Percentiles rank a stretch among this genome's conserved stretches.
Evolutionary conservation across 2,329 filamentous ascomycete species (phyloP).

Genomic region (Cladobotryum protrusum): DNA sequence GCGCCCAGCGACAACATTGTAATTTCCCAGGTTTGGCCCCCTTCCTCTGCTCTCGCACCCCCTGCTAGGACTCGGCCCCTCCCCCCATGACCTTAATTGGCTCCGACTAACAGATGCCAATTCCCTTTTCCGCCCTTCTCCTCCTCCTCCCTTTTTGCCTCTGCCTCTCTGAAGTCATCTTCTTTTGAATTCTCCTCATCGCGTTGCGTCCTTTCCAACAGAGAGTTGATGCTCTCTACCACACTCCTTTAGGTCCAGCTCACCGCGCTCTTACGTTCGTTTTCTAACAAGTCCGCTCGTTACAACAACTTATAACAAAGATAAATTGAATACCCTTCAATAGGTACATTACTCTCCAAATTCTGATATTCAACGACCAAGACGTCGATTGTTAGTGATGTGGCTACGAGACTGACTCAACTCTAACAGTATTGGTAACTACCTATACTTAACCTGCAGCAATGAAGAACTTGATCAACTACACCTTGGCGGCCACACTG

Average conservation of each 20-base stretch:
- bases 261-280: conserved; percentile 24
- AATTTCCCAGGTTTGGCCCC: background rate
- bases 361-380: too few species aligned
- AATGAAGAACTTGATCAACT: conserved; percentile 41
- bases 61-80: background rate
- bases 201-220: conserved; percentile 42
- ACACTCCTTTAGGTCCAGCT: conserved; percentile 44
- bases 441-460: conserved; percentile 14
- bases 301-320: background rate
- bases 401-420: too few species aligned
- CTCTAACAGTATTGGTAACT: too few species aligned
- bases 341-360: too few species aligned
- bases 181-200: conserved; percentile 21
- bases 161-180: conserved; percentile 18
- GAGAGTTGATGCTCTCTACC: conserved; percentile 48
- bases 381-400: too few species aligned
- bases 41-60: conserved; percentile 1
- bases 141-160: conserved; percentile 11
- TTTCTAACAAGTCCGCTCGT: conserved; percentile 11
- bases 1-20: background rate
- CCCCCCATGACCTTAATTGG: background rate
- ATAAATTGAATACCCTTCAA: too few species aligned
- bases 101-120: background rate
- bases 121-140: conserved; percentile 1
- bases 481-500: conserved; percentile 37